phyloP scores from a whole-genome alignment of 305 asterid species.

The Rubia balearica region DNA sequence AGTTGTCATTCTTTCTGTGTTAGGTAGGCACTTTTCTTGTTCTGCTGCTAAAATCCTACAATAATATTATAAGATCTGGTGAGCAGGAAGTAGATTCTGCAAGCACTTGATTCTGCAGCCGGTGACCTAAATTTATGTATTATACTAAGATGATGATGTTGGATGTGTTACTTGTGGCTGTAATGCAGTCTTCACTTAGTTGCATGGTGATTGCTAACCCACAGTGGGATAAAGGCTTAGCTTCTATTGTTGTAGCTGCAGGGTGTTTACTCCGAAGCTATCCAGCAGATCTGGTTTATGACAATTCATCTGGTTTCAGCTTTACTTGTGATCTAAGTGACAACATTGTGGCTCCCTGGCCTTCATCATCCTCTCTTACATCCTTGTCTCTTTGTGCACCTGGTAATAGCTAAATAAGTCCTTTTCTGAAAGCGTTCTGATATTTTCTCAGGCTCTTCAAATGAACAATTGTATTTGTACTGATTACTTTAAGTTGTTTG shows the following conservation, averaged over 20 bases:
- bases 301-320: conserved; percentile 78
- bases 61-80: neutral
- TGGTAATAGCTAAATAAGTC: conserved; percentile 37
- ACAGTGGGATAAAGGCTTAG: neutral
- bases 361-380: conserved; percentile 69
- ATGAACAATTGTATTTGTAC: neutral
- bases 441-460: neutral
- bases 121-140: too few relatives aligned
- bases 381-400: conserved; percentile 95
- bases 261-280: conserved; percentile 88
- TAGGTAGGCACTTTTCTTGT: neutral
- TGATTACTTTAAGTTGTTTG: neutral
- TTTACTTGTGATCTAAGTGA: conserved; percentile 85
- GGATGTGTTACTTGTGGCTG: neutral
- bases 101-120: too few relatives aligned
- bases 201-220: conserved; percentile 64
- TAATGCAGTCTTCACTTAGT: neutral
- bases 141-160: neutral
- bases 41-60: neutral
- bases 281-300: conserved; percentile 81
- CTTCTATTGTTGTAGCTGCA: conserved; percentile 20
- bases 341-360: conserved; percentile 97
- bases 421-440: neutral
- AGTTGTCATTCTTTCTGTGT: neutral
- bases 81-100: too few relatives aligned